Conservation (phyloP, 352 stramenopile genomes). For the Elongisporangium prolatum region DNA sequence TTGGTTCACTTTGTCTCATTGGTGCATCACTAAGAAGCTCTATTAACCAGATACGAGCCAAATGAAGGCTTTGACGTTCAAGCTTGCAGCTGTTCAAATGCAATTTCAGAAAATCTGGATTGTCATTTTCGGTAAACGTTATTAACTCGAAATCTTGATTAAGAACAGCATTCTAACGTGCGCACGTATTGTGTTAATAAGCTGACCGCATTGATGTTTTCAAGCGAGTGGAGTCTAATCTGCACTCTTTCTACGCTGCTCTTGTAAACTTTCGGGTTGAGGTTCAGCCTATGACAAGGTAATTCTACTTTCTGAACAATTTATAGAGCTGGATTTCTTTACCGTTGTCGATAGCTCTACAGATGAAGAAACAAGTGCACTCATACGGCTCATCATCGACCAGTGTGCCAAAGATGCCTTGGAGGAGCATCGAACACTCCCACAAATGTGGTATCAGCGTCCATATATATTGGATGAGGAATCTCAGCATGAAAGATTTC, state of each 20-base stretch:
- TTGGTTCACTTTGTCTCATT: constrained; percentile 4
- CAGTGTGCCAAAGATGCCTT: constrained; percentile 46
- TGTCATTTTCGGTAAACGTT: constrained; percentile 44
- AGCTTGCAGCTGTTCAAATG: constrained; percentile 48
- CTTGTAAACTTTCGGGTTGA: constrained; percentile 53
- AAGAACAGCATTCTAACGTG: constrained; percentile 5
- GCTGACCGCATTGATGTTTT: constrained; percentile 2
- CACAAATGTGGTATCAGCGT: constrained; percentile 68
- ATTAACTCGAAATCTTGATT: too few relatives aligned
- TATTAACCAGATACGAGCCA: constrained; percentile 21
- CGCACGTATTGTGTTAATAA: constrained; percentile 7
- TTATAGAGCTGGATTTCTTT: background rate
- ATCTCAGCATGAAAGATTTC: constrained; percentile 68
- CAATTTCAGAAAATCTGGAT: constrained; percentile 62
- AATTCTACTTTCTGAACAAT: too few relatives aligned
- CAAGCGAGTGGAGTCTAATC: constrained; percentile 8
- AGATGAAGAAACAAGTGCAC: constrained; percentile 26
- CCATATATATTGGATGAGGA: constrained; percentile 73
- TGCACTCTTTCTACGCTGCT: constrained; percentile 45
- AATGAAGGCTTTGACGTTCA: constrained; percentile 53
- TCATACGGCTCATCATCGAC: constrained; percentile 49
- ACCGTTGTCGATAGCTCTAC: constrained; percentile 18
- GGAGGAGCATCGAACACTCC: constrained; percentile 32
- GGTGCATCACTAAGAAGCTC: background rate
- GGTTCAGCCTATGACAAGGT: constrained; percentile 50